Percentiles rank a stretch among this genome's conserved stretches.
These are phyloP conservation scores for Trapa bicornis DNA, from an alignment of 345 rosid species.

Conservation along the genomic window DNA sequence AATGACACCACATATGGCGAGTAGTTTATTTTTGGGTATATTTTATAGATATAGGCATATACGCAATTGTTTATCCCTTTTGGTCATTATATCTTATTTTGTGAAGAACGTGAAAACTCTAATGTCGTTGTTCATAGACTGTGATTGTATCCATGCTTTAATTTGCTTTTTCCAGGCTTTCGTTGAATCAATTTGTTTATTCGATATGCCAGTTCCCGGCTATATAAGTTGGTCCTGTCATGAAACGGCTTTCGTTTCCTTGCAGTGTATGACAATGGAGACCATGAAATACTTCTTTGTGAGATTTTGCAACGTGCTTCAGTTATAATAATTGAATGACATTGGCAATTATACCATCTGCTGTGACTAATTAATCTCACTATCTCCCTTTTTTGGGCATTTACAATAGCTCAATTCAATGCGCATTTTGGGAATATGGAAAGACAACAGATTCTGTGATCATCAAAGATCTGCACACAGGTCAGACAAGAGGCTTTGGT, in stretches of 20 bases:
- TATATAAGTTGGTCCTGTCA: not conserved
- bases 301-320: not conserved
- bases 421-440: slow-evolving; percentile 77
- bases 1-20: slow-evolving; percentile 6
- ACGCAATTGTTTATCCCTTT: not conserved
- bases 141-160: too few relatives aligned
- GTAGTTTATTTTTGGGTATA: not conserved
- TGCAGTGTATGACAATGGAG: not conserved
- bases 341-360: not conserved
- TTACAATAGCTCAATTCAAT: slow-evolving; percentile 42
- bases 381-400: not conserved
- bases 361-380: not conserved
- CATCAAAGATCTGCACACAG: slow-evolving; percentile 76
- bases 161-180: not conserved
- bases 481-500: slow-evolving; percentile 87
- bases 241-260: not conserved
- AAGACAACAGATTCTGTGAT: slow-evolving; percentile 82
- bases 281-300: not conserved
- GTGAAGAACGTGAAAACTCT: not conserved
- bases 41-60: too few relatives aligned
- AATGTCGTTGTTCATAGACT: not conserved
- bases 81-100: not conserved
- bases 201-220: not conserved
- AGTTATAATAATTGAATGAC: not conserved
- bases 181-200: not conserved